Evolutionary conservation across 2,329 filamentous ascomycete genomes (phyloP), one percentile per base, ranked within the genome.

Genomic region (Allantophomopsis cytisporea): DNA sequence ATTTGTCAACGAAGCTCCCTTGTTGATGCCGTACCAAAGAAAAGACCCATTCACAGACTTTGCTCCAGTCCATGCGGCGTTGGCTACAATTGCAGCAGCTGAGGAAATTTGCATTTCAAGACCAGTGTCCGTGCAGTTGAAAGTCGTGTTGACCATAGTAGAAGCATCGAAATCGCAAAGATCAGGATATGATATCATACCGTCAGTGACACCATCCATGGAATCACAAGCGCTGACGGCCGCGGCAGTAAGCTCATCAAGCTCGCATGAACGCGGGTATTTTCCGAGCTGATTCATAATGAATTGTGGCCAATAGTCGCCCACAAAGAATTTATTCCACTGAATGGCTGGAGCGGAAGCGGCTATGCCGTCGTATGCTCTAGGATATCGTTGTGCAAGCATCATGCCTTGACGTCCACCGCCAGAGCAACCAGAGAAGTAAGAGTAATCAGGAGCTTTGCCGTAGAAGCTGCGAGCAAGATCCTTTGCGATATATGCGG

Each of bases 311-410:
- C 41, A 46, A 16, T 35, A 36, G 5, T 39, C 23, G 2, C 23
- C 34, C 1, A 42, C 12, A 11, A 43, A 31, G 12, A 47, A 38
- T 14, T 39, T 32, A 35, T 31, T 35, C 44, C 41, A 50, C 38
- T 62, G 57, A 35, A 62, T 54, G 2, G 60, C 60, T 11, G 62
- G 61, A 2, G 60, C 55, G 4, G 45, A 42, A 5, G 62, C 60
- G 3, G 61, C 40, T 38, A 65, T 63, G 15, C 61, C 60, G 42
- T 65, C 54, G 40, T 57, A 64, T 3, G 51, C 47, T 2, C 49
- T 38, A 5, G 60, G 60, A 41, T 56, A 62, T 11, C 54, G 42
- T 39, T 64, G 18, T 20, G 60, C 58, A 10, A 53, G 30, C 50
- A 56, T 58, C 13, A 58, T 39, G 3, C 58, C 60, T 40, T 62